Evolutionary conservation across 2,329 filamentous ascomycete genomes (phyloP).

Genomic region (Pseudocercospora cruenta): DNA sequence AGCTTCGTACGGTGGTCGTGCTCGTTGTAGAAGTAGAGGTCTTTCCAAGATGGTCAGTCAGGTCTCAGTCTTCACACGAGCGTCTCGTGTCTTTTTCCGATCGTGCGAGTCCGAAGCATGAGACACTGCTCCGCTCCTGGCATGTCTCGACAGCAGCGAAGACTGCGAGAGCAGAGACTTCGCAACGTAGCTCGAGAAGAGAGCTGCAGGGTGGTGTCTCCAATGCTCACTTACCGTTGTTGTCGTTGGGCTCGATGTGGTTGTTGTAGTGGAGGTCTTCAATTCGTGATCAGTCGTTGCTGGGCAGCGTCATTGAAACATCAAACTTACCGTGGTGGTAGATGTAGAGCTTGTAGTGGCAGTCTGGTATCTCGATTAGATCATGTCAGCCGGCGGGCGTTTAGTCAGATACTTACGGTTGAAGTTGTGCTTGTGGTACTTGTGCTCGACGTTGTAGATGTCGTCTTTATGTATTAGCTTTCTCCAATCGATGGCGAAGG

Average conservation of each 20-base stretch:
- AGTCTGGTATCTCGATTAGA: not conserved
- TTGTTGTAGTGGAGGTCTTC: not conserved
- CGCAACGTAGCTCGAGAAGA: no score
- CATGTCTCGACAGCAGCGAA: no score
- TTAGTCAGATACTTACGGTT: not conserved
- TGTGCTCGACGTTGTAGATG: slow-evolving; percentile 1
- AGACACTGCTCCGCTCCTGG: no score
- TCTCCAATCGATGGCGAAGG: not conserved
- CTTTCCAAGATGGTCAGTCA: not conserved
- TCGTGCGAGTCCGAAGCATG: no score
- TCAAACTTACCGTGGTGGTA: not conserved
- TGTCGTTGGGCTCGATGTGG: not conserved
- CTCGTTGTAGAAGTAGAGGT: not conserved
- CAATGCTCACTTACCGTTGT: not conserved
- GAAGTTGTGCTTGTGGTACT: not conserved
- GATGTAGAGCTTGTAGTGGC: not conserved
- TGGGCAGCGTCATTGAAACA: no score
- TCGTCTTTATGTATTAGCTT: not conserved
- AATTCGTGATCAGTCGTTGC: no score
- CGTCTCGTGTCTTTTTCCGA: no score
- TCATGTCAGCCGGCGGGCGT: no score
- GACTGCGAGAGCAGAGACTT: no score
- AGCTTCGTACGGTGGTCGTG: not conserved
- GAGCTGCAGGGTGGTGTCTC: no score
- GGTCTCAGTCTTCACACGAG: no score